These are phyloP conservation scores for Brettanomyces sp. DNA, from an alignment of 805 yeast genomes.

Conservation along the genomic window DNA sequence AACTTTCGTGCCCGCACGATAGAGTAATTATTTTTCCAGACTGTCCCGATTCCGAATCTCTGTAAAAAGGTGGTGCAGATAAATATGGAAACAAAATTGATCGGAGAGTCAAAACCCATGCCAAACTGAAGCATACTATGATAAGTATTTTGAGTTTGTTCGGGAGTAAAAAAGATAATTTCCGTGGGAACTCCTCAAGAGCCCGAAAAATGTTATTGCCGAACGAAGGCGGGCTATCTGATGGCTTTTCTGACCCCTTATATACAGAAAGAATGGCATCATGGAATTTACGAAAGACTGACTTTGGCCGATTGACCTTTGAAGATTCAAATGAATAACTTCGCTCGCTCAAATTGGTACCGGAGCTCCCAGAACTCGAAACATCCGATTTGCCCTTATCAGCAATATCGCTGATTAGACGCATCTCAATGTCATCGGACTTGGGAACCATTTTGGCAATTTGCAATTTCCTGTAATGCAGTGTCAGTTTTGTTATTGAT, in stretches of 20 bases:
- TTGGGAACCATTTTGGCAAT: background rate
- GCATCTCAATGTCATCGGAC: constrained; percentile 1
- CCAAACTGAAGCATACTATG: constrained; percentile 29
- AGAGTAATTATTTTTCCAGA: constrained; percentile 29
- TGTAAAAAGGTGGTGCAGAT: constrained; percentile 29
- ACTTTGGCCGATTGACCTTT: too few species aligned
- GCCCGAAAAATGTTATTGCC: constrained; percentile 14
- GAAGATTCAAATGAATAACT: too few species aligned
- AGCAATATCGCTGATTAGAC: background rate
- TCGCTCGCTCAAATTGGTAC: constrained; percentile 23
- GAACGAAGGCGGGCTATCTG: constrained; percentile 39
- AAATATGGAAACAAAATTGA: constrained; percentile 37
- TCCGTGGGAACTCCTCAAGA: constrained; percentile 36
- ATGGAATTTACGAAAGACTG: too few species aligned
- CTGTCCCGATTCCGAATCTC: constrained; percentile 7
- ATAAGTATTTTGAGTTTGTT: constrained; percentile 20
- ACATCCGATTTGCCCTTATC: constrained; percentile 3
- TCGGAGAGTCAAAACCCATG: constrained; percentile 37
- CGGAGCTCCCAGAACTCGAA: constrained; percentile 41
- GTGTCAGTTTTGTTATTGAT: too few species aligned
- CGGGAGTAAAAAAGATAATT: constrained; percentile 24
- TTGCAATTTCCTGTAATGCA: too few species aligned
- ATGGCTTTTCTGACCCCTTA: constrained; percentile 40
- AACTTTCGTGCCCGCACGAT: constrained; percentile 36
- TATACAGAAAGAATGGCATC: constrained; percentile 8